These are phyloP conservation scores for Colletotrichum shisoi DNA, from an alignment of 2,329 filamentous ascomycete species.

Conservation along the genomic window DNA sequence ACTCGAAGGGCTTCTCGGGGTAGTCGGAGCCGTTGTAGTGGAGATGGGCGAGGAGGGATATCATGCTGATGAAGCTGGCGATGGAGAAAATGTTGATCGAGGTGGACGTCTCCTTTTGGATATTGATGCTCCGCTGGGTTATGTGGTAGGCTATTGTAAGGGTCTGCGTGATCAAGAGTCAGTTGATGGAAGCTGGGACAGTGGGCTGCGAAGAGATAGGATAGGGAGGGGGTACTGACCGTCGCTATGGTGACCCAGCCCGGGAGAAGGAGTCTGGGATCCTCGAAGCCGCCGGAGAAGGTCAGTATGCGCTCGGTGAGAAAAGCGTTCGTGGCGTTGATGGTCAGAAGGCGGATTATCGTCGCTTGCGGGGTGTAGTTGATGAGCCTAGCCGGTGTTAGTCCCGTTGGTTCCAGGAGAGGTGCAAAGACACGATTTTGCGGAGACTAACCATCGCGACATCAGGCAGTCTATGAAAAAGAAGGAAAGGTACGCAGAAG, in stretches of 20 bases:
- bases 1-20: slow-evolving; percentile 60
- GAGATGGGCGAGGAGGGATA: slow-evolving; percentile 71
- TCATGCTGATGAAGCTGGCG: slow-evolving; percentile 79
- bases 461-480: slow-evolving; percentile 87
- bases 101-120: slow-evolving; percentile 78
- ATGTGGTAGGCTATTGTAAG: slow-evolving; percentile 78
- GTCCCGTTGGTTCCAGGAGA: slow-evolving; percentile 2
- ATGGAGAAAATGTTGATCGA: slow-evolving; percentile 81
- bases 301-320: slow-evolving; percentile 76
- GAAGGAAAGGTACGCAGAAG: slow-evolving; percentile 80
- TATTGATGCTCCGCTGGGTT: slow-evolving; percentile 80
- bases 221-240: slow-evolving; percentile 53
- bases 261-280: slow-evolving; percentile 74
- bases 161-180: slow-evolving; percentile 56
- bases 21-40: slow-evolving; percentile 70
- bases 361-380: slow-evolving; percentile 85
- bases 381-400: slow-evolving; percentile 67
- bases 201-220: background rate
- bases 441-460: slow-evolving; percentile 71
- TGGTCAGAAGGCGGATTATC: slow-evolving; percentile 78
- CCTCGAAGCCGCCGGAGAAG: slow-evolving; percentile 72
- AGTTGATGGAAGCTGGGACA: background rate
- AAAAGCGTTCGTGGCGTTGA: slow-evolving; percentile 77
- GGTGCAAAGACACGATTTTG: background rate
- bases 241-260: slow-evolving; percentile 82